These are phyloP conservation scores for Castanea mollissima DNA, from an alignment of 306 rosid genomes.

Conservation along the genomic window DNA sequence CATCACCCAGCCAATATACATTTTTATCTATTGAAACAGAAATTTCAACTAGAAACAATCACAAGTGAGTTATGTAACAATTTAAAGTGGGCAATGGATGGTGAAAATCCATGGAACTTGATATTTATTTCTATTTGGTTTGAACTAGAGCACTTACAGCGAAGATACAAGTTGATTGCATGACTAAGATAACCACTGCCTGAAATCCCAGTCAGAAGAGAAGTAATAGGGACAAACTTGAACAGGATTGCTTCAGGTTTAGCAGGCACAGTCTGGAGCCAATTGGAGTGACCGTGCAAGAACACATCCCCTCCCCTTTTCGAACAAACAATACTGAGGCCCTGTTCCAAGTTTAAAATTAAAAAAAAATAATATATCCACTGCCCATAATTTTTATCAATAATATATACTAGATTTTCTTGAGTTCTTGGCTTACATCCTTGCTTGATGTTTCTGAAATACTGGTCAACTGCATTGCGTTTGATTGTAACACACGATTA, in stretches of 20 bases:
- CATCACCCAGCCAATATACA: background rate
- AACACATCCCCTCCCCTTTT: constrained; percentile 87
- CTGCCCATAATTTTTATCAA: constrained; percentile 9
- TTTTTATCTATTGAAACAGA: background rate
- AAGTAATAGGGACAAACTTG: constrained; percentile 86
- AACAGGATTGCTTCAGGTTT: constrained; percentile 79
- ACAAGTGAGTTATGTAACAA: background rate
- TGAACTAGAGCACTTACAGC: constrained; percentile 57
- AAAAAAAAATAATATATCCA: constrained; percentile 8
- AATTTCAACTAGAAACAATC: background rate
- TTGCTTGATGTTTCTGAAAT: constrained; percentile 91
- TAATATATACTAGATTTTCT: constrained; percentile 14
- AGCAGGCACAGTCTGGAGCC: constrained; percentile 86
- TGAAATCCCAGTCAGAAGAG: constrained; percentile 89
- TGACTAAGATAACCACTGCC: constrained; percentile 98
- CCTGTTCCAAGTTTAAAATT: constrained; percentile 44
- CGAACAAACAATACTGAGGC: constrained; percentile 67
- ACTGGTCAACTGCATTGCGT: constrained; percentile 71
- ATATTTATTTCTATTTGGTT: background rate
- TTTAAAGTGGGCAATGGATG: constrained; percentile 19
- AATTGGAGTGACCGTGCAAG: constrained; percentile 67
- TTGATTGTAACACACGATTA: constrained; percentile 78
- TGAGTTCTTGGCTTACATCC: constrained; percentile 62
- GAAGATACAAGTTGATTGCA: constrained; percentile 93
- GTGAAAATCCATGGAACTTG: background rate